Evolutionary conservation across 306 rosid genomes (phyloP), one percentile per base, ranked within the genome.

Genomic region (Rosa lucieae): DNA sequence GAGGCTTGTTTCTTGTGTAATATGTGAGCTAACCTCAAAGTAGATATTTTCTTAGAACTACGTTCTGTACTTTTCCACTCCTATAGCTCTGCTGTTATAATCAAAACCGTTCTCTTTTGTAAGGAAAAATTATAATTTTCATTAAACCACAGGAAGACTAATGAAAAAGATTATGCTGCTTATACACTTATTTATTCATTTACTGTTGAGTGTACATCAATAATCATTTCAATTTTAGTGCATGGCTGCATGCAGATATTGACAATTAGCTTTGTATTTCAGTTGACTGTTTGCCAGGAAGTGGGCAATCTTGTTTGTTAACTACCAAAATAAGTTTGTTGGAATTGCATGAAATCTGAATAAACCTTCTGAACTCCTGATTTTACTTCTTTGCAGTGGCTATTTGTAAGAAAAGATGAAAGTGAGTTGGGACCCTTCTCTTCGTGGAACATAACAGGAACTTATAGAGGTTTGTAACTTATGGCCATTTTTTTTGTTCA

Each of bases 371-470:
- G 72, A 78, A 74, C 74, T 85, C 37, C n/a, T 74, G 44, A 32
- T 67, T 77, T 80, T 29, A 61, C 67, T 72, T 61, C 81, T 73
- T 88, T 89, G 89, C 97, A 95, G 99, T 93, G 99, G 99, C 80
- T 93, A 62, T 88, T 90, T 76, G 72, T 91, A 46, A 90, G 88
- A 81, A 95, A 91, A 87, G 97, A 91, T 3, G 97, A 93, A 83
- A 88, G 87, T 79, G 99, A 89, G 76, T 61, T 89, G 67, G 99
- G 97, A 79, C 94, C 97, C 63, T 95, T 91, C 86, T 89, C 98
- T 76, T 72, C 87, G 72, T 95, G 99, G 99, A 95, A 95, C 78
- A 91, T 95, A 82, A 93, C 90, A 9, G 99, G 99, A 88, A 95
- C 99, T 35, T 95, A 95, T 79, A 89, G 87, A 95, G 99, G 99